Evolutionary conservation across 2,329 filamentous ascomycete genomes (phyloP), one percentile per base, ranked within the genome.

Genomic region (Aureobasidium pullulans): DNA sequence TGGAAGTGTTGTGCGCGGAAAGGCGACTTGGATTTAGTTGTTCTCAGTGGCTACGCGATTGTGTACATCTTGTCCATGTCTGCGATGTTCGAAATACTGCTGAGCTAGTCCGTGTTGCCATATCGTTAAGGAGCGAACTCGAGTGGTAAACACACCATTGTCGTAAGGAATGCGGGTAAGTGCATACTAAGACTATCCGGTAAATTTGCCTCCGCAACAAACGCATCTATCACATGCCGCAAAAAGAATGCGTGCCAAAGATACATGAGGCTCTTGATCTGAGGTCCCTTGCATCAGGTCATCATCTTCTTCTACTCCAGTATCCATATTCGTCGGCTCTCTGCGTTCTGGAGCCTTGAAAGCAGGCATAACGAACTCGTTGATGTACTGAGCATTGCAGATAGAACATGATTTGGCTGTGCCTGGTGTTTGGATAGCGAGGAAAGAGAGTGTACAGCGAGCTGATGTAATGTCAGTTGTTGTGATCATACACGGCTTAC

Each of bases 381-480:
- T 75, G 7, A 82, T 64, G 63, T 76, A 81, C 46, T 78, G 76
- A 29, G 70, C 76, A 11, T 68, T 73, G 64, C 82, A 84, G n/a
- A 77, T 69, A 16, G 76, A 76, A 66, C 82, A 84, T 52, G 73
- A 74, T 64, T 82, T 83, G 11, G 79, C 79, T 2, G 78, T 72
- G 1, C 76, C 76, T 2, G 81, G 80, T 36, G 77, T 75, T 65
- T 83, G 80, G 6, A 84, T 81, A 1, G 80, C 73, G 6, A 82
- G 64, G 54, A 81, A 79, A n/a, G 78, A 81, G 23, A 84, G 63
- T 11, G 74, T 74, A 64, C 82, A 84, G 37, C 82, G 75, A n/a
- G 72, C 77, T 79, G 61, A 28, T 50, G 34, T 32, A 40, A 8
- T 15, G 47, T 64, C 58, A 68, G 52, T 34, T 16, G 34, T 15